These are phyloP conservation scores for Calonectria crousiana DNA, from an alignment of 2,329 filamentous ascomycete species.

Conservation along the genomic window DNA sequence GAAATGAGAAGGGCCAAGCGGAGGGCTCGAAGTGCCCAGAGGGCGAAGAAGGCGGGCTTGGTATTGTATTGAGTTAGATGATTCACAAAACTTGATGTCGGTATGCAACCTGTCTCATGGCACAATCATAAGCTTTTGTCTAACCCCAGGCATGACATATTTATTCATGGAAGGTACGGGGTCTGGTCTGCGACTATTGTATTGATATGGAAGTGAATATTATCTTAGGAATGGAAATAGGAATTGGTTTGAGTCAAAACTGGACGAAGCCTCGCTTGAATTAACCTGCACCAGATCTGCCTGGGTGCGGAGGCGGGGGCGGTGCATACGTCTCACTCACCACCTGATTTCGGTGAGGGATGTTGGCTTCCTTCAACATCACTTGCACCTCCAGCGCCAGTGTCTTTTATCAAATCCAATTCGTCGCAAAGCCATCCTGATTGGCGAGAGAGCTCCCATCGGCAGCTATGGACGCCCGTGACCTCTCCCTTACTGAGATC, in stretches of 20 bases:
- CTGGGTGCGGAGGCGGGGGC: slow-evolving; percentile 4
- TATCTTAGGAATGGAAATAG: not conserved
- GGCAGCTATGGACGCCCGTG: slow-evolving; percentile 27
- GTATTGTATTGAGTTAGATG: not conserved
- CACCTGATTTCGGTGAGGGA: not conserved
- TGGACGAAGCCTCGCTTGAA: not conserved
- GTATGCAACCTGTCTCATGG: slow-evolving; percentile 22
- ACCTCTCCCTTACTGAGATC: slow-evolving; percentile 21
- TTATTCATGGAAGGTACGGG: not conserved
- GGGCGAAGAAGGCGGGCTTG: slow-evolving; percentile 34
- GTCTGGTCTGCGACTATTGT: not conserved
- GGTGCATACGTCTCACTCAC: not conserved
- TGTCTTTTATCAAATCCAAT: not conserved
- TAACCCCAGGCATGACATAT: slow-evolving; percentile 7
- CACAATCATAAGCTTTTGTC: not conserved
- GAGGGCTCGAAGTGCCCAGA: slow-evolving; percentile 50
- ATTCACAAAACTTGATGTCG: not conserved
- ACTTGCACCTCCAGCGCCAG: not conserved
- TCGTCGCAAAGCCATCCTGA: not conserved
- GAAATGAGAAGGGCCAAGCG: slow-evolving; percentile 53
- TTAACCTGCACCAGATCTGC: not conserved
- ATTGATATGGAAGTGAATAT: not conserved
- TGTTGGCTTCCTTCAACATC: not conserved
- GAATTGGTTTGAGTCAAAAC: not conserved
- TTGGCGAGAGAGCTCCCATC: not conserved